Evolutionary conservation across 179 eudicot species (phyloP).

Genomic region (Vitellaria paradoxa): DNA sequence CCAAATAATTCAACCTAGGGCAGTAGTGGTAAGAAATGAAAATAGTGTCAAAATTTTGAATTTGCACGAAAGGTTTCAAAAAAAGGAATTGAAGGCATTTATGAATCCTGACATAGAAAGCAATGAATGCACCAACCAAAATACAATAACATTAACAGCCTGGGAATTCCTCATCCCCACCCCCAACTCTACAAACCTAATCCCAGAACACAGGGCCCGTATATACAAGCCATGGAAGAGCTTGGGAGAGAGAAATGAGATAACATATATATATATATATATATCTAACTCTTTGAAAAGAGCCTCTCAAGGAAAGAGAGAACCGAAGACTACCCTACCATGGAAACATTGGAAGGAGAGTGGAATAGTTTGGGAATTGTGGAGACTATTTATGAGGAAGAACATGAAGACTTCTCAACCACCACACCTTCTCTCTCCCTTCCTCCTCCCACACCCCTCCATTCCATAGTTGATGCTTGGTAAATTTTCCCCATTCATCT

Average conservation of each 20-base stretch:
- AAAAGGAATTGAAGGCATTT: slow-evolving; percentile 22
- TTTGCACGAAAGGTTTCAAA: not conserved
- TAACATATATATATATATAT: no score
- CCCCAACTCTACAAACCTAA: not conserved
- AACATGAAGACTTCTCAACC: slow-evolving; percentile 34
- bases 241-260: no score
- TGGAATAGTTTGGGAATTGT: slow-evolving; percentile 56
- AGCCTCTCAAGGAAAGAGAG: not conserved
- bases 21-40: no score
- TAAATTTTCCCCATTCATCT: slow-evolving; percentile 9
- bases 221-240: no score
- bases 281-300: no score
- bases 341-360: slow-evolving; percentile 22
- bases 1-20: no score
- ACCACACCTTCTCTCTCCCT: slow-evolving; percentile 32
- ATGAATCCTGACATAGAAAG: slow-evolving; percentile 25
- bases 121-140: slow-evolving; percentile 29
- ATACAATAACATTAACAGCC: not conserved
- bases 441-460: slow-evolving; percentile 43
- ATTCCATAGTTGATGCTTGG: slow-evolving; percentile 51
- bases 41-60: no score
- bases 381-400: slow-evolving; percentile 68
- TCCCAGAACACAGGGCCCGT: no score
- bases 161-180: not conserved
- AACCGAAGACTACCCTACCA: not conserved